phyloP scores from a whole-genome alignment of 225 moss, liverwort and hornwort species.

The Asterella californica region DNA sequence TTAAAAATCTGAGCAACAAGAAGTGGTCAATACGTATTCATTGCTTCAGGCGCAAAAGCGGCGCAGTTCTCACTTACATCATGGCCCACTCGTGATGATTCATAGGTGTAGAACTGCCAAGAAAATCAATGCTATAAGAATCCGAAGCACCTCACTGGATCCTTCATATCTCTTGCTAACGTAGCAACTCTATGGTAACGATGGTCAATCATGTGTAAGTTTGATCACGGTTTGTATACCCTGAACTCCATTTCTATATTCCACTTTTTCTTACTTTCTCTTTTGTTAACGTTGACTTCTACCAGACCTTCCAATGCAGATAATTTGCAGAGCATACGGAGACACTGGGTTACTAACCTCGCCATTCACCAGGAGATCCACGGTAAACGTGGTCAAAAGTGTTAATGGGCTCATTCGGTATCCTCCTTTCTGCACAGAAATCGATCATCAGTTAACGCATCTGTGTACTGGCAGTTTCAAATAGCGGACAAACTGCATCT shows the following conservation, averaged over 20 bases:
- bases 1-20: constrained; percentile 26
- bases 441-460: background rate
- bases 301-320: background rate
- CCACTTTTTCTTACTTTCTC: background rate
- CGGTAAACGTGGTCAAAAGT: constrained; percentile 43
- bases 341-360: constrained; percentile 29
- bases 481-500: background rate
- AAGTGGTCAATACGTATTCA: background rate
- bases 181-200: too few relatives aligned
- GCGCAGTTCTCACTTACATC: background rate
- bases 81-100: background rate
- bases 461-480: background rate
- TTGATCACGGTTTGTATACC: background rate
- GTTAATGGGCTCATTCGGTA: constrained; percentile 29
- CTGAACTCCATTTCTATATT: background rate
- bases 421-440: constrained; percentile 30
- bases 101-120: background rate
- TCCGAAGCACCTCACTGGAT: background rate
- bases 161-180: background rate
- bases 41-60: background rate
- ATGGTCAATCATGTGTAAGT: too few relatives aligned
- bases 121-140: background rate
- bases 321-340: background rate
- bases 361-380: constrained; percentile 52
- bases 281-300: background rate